Conservation (phyloP, 2,329 filamentous ascomycete genomes). For the Alternaria arborescens region DNA sequence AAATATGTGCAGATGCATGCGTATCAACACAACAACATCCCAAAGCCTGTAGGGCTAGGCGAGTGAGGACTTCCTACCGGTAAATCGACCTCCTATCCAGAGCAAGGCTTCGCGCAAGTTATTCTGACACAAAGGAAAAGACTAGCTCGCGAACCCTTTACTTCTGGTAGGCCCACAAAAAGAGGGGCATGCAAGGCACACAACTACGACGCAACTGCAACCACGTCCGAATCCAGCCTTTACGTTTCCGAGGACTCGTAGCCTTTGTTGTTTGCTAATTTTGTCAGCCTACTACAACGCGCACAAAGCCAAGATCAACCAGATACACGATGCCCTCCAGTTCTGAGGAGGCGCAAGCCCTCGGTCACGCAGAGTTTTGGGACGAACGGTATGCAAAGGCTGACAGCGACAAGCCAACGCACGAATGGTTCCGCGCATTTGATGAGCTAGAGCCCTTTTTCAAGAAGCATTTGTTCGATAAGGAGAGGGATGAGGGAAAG, state of each 20-base stretch:
- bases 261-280: not conserved
- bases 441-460: slow-evolving; percentile 60
- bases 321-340: slow-evolving; percentile 13
- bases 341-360: slow-evolving; percentile 15
- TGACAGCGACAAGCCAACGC: slow-evolving; percentile 49
- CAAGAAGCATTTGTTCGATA: slow-evolving; percentile 53
- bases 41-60: too few species aligned
- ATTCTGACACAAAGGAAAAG: too few species aligned
- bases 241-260: not conserved
- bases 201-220: not conserved
- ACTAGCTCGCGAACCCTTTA: too few species aligned
- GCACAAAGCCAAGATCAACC: not conserved
- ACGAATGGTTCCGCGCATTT: slow-evolving; percentile 66
- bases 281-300: not conserved
- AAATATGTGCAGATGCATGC: too few species aligned
- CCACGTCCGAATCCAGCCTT: not conserved
- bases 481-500: slow-evolving; percentile 34
- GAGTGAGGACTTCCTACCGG: too few species aligned
- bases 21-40: too few species aligned
- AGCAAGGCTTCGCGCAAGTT: too few species aligned
- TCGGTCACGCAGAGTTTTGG: slow-evolving; percentile 55
- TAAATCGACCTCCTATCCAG: too few species aligned
- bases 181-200: not conserved
- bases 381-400: slow-evolving; percentile 58
- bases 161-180: not conserved